Conservation (phyloP, 306 rosid genomes). For the Prunus salicina region DNA sequence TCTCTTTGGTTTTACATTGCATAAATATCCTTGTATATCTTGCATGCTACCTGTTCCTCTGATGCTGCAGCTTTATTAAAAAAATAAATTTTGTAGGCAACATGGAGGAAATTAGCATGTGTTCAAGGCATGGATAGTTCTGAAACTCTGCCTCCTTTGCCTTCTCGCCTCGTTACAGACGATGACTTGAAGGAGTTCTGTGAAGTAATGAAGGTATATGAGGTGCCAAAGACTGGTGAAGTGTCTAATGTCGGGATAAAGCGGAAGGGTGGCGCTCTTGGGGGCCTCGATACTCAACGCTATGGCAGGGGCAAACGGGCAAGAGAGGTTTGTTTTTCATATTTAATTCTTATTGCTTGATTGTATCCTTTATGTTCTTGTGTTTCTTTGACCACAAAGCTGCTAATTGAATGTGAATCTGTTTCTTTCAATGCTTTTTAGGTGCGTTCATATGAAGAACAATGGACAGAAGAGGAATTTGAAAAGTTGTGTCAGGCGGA, state of each 20-base stretch:
- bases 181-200: conserved; percentile 79
- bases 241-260: conserved; percentile 58
- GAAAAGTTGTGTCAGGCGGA: conserved; percentile 94
- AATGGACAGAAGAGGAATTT: conserved; percentile 99
- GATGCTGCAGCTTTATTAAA: conserved; percentile 8
- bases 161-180: conserved; percentile 92
- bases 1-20: conserved; percentile 4
- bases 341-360: conserved; percentile 13
- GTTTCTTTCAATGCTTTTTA: conserved; percentile 25
- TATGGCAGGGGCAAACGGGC: conserved; percentile 98
- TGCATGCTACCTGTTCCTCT: conserved; percentile 7
- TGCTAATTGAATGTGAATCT: conserved; percentile 10
- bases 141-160: conserved; percentile 53
- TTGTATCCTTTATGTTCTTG: neutral
- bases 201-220: conserved; percentile 85
- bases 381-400: neutral
- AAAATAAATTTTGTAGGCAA: conserved; percentile 49
- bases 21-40: neutral
- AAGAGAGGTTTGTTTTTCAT: conserved; percentile 78
- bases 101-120: conserved; percentile 65
- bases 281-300: conserved; percentile 79
- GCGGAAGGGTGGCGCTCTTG: conserved; percentile 65
- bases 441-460: conserved; percentile 99
- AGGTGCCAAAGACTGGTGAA: conserved; percentile 60
- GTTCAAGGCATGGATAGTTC: conserved; percentile 46